These are phyloP conservation scores for Oemleria cerasiformis DNA, from an alignment of 306 rosid species.

Conservation along the genomic window DNA sequence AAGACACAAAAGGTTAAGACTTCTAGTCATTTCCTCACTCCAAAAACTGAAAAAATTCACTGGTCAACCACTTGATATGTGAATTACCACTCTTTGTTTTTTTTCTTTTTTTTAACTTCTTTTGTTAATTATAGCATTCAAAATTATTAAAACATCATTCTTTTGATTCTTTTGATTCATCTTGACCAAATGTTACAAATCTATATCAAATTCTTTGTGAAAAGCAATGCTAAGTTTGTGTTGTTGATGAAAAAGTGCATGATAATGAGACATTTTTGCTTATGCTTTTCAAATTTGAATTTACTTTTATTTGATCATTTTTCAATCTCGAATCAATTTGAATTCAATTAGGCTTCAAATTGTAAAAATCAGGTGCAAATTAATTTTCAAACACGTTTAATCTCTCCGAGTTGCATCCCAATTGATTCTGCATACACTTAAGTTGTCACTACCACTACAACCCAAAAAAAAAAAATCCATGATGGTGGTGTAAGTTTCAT, in stretches of 20 bases:
- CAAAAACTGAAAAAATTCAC: constrained; percentile 20
- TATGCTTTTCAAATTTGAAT: constrained; percentile 16
- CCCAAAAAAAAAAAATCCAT: constrained; percentile 33
- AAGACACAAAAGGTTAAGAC: constrained; percentile 25
- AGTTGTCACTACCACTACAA: constrained; percentile 21
- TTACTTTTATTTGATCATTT: too few species aligned
- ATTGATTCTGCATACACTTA: neutral
- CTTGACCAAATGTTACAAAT: constrained; percentile 2
- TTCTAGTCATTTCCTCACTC: constrained; percentile 17
- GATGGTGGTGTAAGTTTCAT: constrained; percentile 42
- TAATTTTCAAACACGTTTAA: too few species aligned
- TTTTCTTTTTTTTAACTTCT: constrained; percentile 7
- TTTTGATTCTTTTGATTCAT: constrained; percentile 35
- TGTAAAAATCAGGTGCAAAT: too few species aligned
- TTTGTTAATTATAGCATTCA: constrained; percentile 23
- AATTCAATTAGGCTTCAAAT: too few species aligned
- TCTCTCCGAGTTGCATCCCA: too few species aligned
- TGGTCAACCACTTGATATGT: constrained; percentile 22
- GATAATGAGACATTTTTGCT: constrained; percentile 38
- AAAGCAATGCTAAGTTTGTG: constrained; percentile 10
- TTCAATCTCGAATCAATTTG: too few species aligned
- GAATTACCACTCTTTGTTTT: constrained; percentile 21
- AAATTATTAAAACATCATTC: constrained; percentile 36
- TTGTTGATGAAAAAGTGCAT: constrained; percentile 34
- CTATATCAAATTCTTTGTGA: neutral